Conservation (phyloP, 1,284 basidiomycete species). For the Inonotus hispidus region DNA sequence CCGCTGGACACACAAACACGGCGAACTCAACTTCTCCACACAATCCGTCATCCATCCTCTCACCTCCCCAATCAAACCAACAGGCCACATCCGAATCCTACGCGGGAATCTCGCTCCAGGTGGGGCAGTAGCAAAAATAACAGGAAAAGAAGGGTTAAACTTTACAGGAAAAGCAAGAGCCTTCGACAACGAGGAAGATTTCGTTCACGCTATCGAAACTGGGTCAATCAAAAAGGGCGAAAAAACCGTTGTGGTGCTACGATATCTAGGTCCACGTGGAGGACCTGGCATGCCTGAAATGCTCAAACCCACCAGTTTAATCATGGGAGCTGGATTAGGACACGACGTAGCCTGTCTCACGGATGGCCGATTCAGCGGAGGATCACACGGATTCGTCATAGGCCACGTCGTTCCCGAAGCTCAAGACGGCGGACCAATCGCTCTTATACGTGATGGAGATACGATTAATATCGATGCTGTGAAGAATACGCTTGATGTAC, state of each 20-base stretch:
- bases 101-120: conserved; percentile 89
- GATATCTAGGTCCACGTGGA: conserved; percentile 87
- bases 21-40: conserved; percentile 57
- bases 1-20: conserved; percentile 73
- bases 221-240: conserved; percentile 81
- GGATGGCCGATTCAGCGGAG: conserved; percentile 92
- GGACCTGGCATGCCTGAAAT: conserved; percentile 95
- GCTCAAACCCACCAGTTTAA: conserved; percentile 85
- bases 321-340: conserved; percentile 93
- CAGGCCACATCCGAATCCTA: conserved; percentile 81
- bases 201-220: conserved; percentile 75
- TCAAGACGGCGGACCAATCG: conserved; percentile 87
- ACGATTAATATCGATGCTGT: conserved; percentile 81
- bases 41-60: conserved; percentile 86
- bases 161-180: conserved; percentile 82
- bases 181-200: conserved; percentile 81
- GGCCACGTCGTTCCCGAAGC: conserved; percentile 92
- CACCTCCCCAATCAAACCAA: conserved; percentile 81
- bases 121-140: conserved; percentile 92
- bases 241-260: conserved; percentile 85
- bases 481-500: conserved; percentile 75
- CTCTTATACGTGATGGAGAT: conserved; percentile 85
- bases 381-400: conserved; percentile 89
- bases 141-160: conserved; percentile 84
- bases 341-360: conserved; percentile 88